A percentile compares a stretch with the other conserved stretches of the same genome.
phyloP scores from a whole-genome alignment of 2,329 filamentous ascomycete genomes.

The Pseudogymnoascus sp. region DNA sequence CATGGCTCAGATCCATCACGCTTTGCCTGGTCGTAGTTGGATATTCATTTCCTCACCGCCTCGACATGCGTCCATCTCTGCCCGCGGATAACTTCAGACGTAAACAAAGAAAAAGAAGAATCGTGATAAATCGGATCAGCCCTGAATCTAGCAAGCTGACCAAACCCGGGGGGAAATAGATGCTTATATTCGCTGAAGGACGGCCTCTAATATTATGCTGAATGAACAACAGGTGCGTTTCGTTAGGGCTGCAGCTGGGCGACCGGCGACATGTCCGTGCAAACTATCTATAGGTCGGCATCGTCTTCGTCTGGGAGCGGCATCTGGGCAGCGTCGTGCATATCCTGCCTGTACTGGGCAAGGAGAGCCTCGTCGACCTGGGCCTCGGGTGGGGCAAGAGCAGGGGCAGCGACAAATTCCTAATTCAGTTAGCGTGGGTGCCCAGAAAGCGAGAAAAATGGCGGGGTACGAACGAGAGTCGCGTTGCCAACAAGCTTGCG shows the following conservation, averaged over 20 bases:
- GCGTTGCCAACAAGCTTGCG: conserved; percentile 97
- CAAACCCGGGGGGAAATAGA: conserved; percentile 14
- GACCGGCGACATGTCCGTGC: conserved; percentile 14
- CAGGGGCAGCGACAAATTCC: conserved; percentile 95
- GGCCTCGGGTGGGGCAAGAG: conserved; percentile 88
- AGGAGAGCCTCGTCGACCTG: conserved; percentile 78
- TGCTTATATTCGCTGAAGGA: conserved; percentile 27
- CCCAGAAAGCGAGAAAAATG: conserved; percentile 19
- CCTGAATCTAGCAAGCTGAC: conserved; percentile 1
- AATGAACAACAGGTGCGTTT: conserved; percentile 18
- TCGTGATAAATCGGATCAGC: conserved; percentile 8
- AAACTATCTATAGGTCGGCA: conserved; percentile 42
- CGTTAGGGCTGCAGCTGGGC: conserved; percentile 5
- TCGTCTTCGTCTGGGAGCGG: conserved; percentile 95
- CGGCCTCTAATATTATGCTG: conserved; percentile 30
- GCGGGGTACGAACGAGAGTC: conserved; percentile 55
- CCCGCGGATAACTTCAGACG: conserved; percentile 1
- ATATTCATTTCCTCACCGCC: background rate
- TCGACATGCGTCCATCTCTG: conserved; percentile 2
- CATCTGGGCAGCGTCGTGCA: conserved; percentile 69
- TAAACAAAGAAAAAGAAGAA: conserved; percentile 8
- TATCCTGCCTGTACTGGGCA: conserved; percentile 78
- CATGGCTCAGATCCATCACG: conserved; percentile 1
- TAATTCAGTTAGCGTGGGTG: conserved; percentile 31
- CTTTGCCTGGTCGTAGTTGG: conserved; percentile 5